Evolutionary conservation across 306 rosid species (phyloP).

Genomic region (Glycine tomentella): DNA sequence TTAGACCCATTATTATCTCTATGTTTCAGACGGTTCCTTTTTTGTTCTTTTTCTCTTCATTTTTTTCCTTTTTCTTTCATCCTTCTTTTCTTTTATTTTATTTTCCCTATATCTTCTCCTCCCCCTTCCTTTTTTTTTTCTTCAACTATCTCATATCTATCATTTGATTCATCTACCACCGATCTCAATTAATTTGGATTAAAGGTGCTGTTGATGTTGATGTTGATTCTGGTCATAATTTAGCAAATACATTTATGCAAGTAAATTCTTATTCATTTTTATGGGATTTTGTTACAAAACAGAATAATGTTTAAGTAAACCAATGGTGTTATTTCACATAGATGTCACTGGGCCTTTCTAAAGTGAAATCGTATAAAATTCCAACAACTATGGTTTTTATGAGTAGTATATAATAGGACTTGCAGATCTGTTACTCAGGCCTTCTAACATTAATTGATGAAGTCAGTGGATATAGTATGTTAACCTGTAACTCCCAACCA

Average conservation of each 20-base stretch:
- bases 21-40: no score
- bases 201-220: no score
- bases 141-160: no score
- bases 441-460: constrained; percentile 7
- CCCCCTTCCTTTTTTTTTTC: no score
- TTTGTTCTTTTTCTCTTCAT: no score
- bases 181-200: no score
- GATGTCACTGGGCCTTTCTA: neutral
- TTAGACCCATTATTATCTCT: no score
- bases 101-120: no score
- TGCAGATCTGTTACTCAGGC: neutral
- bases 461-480: constrained; percentile 8
- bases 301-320: neutral
- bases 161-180: no score
- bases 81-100: no score
- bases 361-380: neutral
- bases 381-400: neutral
- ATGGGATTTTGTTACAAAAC: neutral
- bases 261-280: neutral
- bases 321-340: constrained; percentile 1
- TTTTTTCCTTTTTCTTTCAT: no score
- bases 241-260: neutral
- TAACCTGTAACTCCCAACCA: constrained; percentile 29
- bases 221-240: neutral
- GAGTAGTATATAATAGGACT: neutral